Percentiles rank a stretch among this genome's conserved stretches.
Conservation (phyloP, 768 basidiomycete genomes). For the Hypholoma fasciculare region DNA sequence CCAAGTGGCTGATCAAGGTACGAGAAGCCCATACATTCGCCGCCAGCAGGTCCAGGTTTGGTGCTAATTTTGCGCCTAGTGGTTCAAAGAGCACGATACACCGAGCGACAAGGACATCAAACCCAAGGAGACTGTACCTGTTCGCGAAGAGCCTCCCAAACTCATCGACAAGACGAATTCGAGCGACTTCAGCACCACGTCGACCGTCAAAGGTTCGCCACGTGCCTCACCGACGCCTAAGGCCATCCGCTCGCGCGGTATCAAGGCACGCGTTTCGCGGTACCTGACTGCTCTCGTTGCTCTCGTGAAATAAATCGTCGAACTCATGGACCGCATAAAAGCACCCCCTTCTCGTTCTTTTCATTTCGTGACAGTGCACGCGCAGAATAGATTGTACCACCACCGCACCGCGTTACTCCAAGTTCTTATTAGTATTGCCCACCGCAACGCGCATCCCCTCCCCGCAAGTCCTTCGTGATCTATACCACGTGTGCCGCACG, state of each 20-base stretch:
- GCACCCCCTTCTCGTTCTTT: neutral
- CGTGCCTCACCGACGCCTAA: slow-evolving; percentile 10
- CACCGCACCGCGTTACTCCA: neutral
- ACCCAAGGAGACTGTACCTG: neutral
- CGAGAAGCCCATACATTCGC: neutral
- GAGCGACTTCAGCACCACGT: slow-evolving; percentile 25
- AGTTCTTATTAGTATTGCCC: neutral
- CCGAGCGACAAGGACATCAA: slow-evolving; percentile 16
- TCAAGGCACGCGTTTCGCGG: slow-evolving; percentile 9
- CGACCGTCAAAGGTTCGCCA: slow-evolving; percentile 19
- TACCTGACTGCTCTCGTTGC: slow-evolving; percentile 8
- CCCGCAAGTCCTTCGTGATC: neutral
- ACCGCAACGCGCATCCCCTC: neutral
- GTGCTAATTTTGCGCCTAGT: slow-evolving; percentile 23
- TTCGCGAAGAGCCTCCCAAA: slow-evolving; percentile 10
- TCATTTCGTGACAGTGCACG: neutral
- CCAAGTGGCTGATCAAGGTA: slow-evolving; percentile 53
- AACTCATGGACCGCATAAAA: neutral
- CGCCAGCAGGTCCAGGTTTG: neutral
- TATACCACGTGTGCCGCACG: neutral
- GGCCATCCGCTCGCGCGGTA: slow-evolving; percentile 1
- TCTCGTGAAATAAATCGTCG: neutral
- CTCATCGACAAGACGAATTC: slow-evolving; percentile 19
- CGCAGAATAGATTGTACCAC: neutral
- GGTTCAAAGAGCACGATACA: slow-evolving; percentile 38